phyloP scores from a whole-genome alignment of 2,329 filamentous ascomycete species.

The Sphaceloma murrayae region DNA sequence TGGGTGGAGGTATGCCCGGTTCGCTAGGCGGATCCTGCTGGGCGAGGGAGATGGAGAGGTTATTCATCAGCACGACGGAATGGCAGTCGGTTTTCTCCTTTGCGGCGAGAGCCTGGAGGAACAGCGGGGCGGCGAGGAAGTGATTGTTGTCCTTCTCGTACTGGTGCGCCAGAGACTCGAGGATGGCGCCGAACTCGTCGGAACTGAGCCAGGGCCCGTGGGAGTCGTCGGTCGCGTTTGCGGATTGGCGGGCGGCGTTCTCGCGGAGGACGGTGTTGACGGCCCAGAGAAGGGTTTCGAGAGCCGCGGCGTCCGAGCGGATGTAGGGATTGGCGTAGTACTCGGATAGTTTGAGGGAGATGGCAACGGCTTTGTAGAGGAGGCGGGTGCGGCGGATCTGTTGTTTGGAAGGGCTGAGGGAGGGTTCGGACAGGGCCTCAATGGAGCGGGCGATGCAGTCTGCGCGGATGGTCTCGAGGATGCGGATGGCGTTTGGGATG shows the following conservation, averaged over 20 bases:
- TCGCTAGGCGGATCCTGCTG: conserved; percentile 45
- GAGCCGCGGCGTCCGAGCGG: conserved; percentile 61
- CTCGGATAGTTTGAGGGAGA: conserved; percentile 75
- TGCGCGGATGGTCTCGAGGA: conserved; percentile 64
- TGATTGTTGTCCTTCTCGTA: conserved; percentile 67
- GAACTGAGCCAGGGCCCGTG: conserved; percentile 63
- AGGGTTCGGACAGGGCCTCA: conserved; percentile 34
- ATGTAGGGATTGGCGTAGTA: conserved; percentile 71
- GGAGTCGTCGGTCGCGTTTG: conserved; percentile 55
- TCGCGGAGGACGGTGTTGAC: conserved; percentile 73
- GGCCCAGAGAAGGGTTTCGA: conserved; percentile 67
- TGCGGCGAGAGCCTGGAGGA: conserved; percentile 70
- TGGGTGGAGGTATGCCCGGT: conserved; percentile 32
- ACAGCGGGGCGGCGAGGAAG: conserved; percentile 75
- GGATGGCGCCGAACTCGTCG: conserved; percentile 61
- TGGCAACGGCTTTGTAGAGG: conserved; percentile 62
- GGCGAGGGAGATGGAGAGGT: conserved; percentile 62
- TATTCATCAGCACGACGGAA: conserved; percentile 77
- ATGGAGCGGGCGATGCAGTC: conserved; percentile 48
- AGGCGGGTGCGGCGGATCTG: conserved; percentile 48
- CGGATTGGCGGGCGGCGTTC: conserved; percentile 52
- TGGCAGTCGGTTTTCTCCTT: conserved; percentile 60
- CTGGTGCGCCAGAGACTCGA: conserved; percentile 67
- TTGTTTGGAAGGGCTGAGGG: conserved; percentile 41
- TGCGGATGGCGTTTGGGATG: conserved; percentile 59